Percentiles rank a stretch among this genome's conserved stretches.
Evolutionary conservation across 108 stramenopile genomes (phyloP).

Genomic region (Cyclotella cryptica): DNA sequence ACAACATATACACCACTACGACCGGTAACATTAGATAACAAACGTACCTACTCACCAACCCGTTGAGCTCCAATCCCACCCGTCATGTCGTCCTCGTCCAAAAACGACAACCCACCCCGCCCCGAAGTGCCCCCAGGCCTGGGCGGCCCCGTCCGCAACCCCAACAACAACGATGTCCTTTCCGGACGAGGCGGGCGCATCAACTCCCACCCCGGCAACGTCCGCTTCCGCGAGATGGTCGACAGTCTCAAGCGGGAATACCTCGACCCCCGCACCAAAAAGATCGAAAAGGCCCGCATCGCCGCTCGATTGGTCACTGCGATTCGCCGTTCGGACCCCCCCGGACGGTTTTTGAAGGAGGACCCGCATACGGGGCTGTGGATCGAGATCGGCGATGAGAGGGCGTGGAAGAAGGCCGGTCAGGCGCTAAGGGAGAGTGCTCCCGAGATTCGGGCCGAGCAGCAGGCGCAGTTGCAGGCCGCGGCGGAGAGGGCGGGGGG

Average conservation of each 20-base stretch:
- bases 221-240: conserved; percentile 81
- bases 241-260: conserved; percentile 70
- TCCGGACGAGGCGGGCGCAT: conserved; percentile 90
- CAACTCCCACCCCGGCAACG: conserved; percentile 89
- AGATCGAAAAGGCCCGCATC: conserved; percentile 86
- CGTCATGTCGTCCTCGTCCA: background rate
- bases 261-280: conserved; percentile 75
- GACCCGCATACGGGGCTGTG: conserved; percentile 69
- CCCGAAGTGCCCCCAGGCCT: conserved; percentile 40
- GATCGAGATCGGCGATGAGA: conserved; percentile 88
- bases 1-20: no score
- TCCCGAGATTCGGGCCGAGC: conserved; percentile 73
- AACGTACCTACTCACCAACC: background rate
- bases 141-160: conserved; percentile 47
- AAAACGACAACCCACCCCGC: conserved; percentile 30
- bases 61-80: background rate
- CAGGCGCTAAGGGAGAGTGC: conserved; percentile 88
- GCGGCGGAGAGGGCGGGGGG: conserved; percentile 29
- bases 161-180: conserved; percentile 79
- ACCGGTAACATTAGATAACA: no score
- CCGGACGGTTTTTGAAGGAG: conserved; percentile 87
- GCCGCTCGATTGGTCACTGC: conserved; percentile 70
- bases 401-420: conserved; percentile 87
- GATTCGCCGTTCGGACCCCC: conserved; percentile 73
- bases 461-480: conserved; percentile 39